These are phyloP conservation scores for Solanum piurae DNA, from an alignment of 257 asterid species.

Conservation along the genomic window DNA sequence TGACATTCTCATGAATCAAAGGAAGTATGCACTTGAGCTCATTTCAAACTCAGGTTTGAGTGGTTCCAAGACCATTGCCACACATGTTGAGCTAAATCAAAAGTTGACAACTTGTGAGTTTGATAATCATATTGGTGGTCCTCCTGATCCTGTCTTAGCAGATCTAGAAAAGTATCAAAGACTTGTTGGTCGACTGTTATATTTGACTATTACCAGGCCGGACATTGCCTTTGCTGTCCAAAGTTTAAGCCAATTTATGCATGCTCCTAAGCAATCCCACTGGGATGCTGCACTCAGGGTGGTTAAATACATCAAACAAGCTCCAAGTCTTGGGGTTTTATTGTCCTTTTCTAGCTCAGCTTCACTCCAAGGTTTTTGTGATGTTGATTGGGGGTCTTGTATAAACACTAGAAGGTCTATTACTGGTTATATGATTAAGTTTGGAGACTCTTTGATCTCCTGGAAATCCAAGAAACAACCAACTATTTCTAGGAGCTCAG, in stretches of 20 bases:
- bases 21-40: no score
- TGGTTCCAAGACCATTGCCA: no score
- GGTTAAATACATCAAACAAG: not conserved
- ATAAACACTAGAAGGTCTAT: not conserved
- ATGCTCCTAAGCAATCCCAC: not conserved
- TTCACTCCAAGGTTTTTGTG: not conserved
- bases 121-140: not conserved
- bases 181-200: not conserved
- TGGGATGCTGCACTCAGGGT: not conserved
- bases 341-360: no score
- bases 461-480: not conserved
- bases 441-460: not conserved
- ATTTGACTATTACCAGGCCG: not conserved
- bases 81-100: not conserved
- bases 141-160: not conserved
- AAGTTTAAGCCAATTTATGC: not conserved
- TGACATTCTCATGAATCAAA: no score
- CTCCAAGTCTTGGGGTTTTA: not conserved
- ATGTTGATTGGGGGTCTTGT: not conserved
- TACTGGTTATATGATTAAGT: not conserved
- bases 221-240: not conserved
- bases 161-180: not conserved
- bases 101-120: not conserved
- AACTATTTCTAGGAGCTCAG: not conserved
- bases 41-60: no score